These are phyloP conservation scores for Phytophthora sp. DNA, from an alignment of 352 stramenopile genomes.

Conservation along the genomic window DNA sequence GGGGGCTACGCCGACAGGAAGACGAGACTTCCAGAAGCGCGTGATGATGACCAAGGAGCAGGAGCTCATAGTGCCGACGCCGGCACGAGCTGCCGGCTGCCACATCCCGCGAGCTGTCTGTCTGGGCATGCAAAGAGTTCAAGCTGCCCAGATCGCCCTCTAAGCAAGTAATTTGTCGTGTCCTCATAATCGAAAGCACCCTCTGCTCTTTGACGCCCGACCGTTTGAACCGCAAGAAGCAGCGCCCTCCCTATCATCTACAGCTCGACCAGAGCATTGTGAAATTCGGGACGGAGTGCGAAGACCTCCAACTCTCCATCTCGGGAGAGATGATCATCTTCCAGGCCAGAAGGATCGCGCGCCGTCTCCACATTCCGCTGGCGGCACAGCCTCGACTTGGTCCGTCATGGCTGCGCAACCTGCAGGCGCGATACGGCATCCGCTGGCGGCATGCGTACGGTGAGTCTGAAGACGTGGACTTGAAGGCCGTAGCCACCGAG, in stretches of 20 bases:
- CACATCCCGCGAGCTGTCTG: not conserved
- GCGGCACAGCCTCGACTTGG: not conserved
- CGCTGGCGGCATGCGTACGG: not conserved
- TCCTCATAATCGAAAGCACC: not conserved
- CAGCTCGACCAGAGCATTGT: not conserved
- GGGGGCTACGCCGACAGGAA: not conserved
- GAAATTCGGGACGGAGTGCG: not conserved
- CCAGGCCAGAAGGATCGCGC: not conserved
- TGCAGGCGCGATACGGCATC: conserved; percentile 1
- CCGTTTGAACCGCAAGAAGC: conserved; percentile 7
- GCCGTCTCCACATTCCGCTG: not conserved
- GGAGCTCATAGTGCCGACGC: not conserved
- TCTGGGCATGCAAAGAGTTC: not conserved
- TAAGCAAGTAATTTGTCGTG: conserved; percentile 2
- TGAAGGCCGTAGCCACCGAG: not conserved
- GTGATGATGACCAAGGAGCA: not conserved
- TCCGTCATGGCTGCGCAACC: not conserved
- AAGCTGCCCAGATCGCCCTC: not conserved
- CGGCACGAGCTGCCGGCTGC: not conserved
- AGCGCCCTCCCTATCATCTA: not conserved
- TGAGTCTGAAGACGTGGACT: not conserved
- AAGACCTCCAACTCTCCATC: not conserved
- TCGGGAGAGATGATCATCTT: not conserved
- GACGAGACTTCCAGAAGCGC: conserved; percentile 5
- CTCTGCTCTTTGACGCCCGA: not conserved